Percentiles rank a stretch among this genome's conserved stretches.
Conservation (phyloP, 345 rosid genomes). For the Stellera chamaejasme region DNA sequence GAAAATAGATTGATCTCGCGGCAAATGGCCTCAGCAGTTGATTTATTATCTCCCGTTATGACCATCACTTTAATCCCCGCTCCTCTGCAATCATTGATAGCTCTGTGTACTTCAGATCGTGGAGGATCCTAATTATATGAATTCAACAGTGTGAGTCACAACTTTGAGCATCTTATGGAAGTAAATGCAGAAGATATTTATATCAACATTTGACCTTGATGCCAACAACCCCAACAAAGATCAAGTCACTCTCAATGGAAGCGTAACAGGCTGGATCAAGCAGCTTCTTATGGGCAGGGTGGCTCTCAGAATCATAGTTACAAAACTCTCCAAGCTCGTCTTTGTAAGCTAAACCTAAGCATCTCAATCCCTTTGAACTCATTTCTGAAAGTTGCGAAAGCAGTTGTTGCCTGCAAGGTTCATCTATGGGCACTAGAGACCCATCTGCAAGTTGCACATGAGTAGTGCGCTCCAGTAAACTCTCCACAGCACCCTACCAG, state of each 20-base stretch:
- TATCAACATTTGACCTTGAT: constrained; percentile 54
- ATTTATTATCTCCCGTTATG: constrained; percentile 90
- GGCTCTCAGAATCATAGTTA: constrained; percentile 77
- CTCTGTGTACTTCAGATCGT: constrained; percentile 84
- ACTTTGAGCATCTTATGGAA: constrained; percentile 58
- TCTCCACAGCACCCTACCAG: constrained; percentile 91
- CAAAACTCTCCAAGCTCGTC: constrained; percentile 46
- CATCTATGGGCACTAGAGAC: constrained; percentile 61
- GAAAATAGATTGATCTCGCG: constrained; percentile 85
- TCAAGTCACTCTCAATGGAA: constrained; percentile 66
- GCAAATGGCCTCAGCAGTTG: constrained; percentile 95
- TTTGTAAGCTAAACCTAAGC: constrained; percentile 80
- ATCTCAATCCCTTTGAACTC: constrained; percentile 72
- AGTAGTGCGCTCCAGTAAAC: constrained; percentile 81
- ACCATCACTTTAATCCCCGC: constrained; percentile 99
- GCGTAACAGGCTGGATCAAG: constrained; percentile 67
- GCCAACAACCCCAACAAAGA: constrained; percentile 83
- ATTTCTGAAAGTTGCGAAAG: constrained; percentile 55
- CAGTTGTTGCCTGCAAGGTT: constrained; percentile 57
- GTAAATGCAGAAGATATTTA: not conserved
- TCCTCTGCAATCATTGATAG: constrained; percentile 87
- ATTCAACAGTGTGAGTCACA: constrained; percentile 31
- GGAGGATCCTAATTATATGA: constrained; percentile 77
- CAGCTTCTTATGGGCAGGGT: constrained; percentile 76
- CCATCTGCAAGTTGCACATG: constrained; percentile 67